Base-by-base conservation (phyloP, 129 eudicot genomes). In the Flaveria linearis region DNA sequence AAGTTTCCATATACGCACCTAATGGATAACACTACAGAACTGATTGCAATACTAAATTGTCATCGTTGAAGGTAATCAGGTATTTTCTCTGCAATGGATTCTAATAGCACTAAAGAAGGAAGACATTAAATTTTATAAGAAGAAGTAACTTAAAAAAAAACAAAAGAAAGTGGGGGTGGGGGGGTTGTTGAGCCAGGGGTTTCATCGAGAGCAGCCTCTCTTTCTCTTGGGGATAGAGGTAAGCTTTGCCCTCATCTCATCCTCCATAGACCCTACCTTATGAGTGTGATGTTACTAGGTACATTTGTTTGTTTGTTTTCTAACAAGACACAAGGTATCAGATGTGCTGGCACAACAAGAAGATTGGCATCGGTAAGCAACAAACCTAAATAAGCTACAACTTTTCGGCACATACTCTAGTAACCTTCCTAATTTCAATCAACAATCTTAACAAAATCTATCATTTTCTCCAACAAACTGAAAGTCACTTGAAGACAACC, bases 351-450 rank as follows among this genome's bases (percentile, higher is more conserved):
- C 22, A 20, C 22, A 20, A 20, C 22, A 20, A 20, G 22, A 20
- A 0, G 22, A 20, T 20, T 20, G 22, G 22, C 22, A 20, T 20
- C 22, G 22, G 22, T n/a, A 50, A 51, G 70, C 49, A 65, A 16
- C 50, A 71, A 51, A 71, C 16, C 56, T 55, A 36, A 39, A 72
- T 55, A 72, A 55, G 14, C 67, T 55, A 72, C 28, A 52, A 9
- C 51, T n/a, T 14, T 52, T 51, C 26, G n/a, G n/a, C 39, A 23
- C 25, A 60, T 57, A 58, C 36, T 25, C 36, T 22, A 4, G 36
- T 25, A 23, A 60, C 66, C 76, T 16, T 72, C 43, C 65, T n/a
- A 36, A 50, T 15, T 13, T 51, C 9, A 62, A 72, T 41, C 76
- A 30, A 10, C 33, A 28, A 53, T 41, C 5, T 52, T 36, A 72